Evolutionary conservation across 2,329 filamentous ascomycete genomes (phyloP).

Genomic region (Neofusicoccum kwambonambiense): DNA sequence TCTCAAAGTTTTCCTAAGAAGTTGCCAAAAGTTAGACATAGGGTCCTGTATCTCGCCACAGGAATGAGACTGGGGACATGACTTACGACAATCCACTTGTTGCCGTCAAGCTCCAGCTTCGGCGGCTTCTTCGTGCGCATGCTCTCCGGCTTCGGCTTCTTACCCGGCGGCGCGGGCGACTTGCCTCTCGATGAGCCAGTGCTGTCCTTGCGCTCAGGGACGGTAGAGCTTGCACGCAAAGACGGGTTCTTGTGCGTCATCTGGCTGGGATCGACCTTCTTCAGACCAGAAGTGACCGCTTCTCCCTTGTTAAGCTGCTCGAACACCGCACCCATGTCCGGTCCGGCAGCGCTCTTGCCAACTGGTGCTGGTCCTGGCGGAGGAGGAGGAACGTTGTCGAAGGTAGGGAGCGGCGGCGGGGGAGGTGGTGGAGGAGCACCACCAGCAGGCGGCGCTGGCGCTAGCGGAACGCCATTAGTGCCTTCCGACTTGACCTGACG

Average conservation of each 20-base stretch:
- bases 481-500: constrained; percentile 52
- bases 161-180: constrained; percentile 77
- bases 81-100: constrained; percentile 86
- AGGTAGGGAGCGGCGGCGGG: constrained; percentile 59
- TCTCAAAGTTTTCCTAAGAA: constrained; percentile 83
- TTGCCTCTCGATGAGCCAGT: constrained; percentile 62
- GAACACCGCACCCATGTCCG: constrained; percentile 84
- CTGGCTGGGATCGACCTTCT: constrained; percentile 90
- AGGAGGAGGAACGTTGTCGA: constrained; percentile 53
- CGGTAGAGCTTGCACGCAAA: constrained; percentile 70
- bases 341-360: constrained; percentile 42
- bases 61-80: neutral
- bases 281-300: constrained; percentile 80
- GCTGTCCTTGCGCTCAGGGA: constrained; percentile 59
- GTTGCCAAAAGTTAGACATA: neutral
- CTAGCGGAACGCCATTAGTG: constrained; percentile 38
- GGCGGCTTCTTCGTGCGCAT: constrained; percentile 50
- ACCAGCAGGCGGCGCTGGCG: constrained; percentile 53
- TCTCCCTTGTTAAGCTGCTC: constrained; percentile 86
- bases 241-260: constrained; percentile 99
- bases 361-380: constrained; percentile 49
- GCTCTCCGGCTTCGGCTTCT: constrained; percentile 54
- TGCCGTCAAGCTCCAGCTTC: constrained; percentile 56
- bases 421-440: constrained; percentile 61
- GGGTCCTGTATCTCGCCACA: neutral